Base-by-base conservation (phyloP, 139 green algal species). In the Tetraselmis chui region DNA sequence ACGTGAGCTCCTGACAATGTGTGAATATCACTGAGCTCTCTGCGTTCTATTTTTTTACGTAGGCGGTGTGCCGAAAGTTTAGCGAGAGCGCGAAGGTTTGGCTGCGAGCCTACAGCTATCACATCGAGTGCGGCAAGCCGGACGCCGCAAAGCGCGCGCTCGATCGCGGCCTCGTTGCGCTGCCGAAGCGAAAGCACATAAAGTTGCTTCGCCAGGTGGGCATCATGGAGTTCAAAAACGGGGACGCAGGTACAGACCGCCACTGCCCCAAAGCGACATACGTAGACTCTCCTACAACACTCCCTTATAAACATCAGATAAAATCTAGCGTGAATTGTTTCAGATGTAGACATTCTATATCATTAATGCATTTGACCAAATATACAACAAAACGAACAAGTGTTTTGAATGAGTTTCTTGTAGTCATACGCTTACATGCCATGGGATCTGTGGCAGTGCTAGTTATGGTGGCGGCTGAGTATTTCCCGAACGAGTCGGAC, bases 111-210 rank as follows among this genome's bases (percentile, higher is more conserved):
- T 67, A 67, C 45, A 67, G 45, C 45, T 67, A 67, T 18, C 45
- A 67, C 45, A 67, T 67, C 45, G 45, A 67, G 18, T 67, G 45
- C 45, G 45, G 45, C 45, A 67, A 67, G 45, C 45, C 45, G 11
- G 45, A 67, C 45, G 83, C 31, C 0, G 90, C 87, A 25, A 82
- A 77, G 18, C 85, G 84, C 22, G 78, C 93, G 27, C 83, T 98
- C 59, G 92, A 98, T 32, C 81, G 85, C 5, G 88, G 92, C 18
- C 82, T 97, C 59, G 59, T 88, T 77, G 80, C 86, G 1, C 88
- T 99, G 77, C 96, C 96, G 1, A 85, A 90, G 45, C 92, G 90
- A 81, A 98, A 99, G 89, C 96, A 99, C 87, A 85, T 99, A 82
- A 97, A 98, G 89, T 83, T 89, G 30, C 31, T 87, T 22, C 32